These are phyloP conservation scores for Trifolium pratense DNA, from an alignment of 306 rosid species.

Conservation along the genomic window DNA sequence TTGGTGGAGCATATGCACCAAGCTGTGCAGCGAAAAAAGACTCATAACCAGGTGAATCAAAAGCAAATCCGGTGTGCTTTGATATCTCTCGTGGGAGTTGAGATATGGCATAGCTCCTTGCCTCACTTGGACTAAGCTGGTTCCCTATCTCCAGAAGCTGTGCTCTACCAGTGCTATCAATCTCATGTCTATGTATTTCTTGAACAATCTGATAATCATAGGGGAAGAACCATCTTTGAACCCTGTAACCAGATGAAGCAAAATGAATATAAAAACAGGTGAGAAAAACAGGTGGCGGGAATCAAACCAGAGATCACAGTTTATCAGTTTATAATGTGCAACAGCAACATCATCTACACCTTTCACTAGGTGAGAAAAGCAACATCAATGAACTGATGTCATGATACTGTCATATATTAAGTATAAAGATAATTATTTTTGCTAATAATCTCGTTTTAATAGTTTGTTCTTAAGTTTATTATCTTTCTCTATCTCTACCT, in stretches of 20 bases:
- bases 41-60: constrained; percentile 93
- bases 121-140: constrained; percentile 72
- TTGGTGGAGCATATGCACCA: constrained; percentile 80
- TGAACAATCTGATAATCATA: constrained; percentile 92
- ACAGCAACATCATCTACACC: neutral
- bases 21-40: constrained; percentile 89
- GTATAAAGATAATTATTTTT: neutral
- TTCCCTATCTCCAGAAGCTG: constrained; percentile 66
- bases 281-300: constrained; percentile 4
- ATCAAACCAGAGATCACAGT: neutral
- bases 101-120: constrained; percentile 81
- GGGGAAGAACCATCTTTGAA: constrained; percentile 96
- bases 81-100: constrained; percentile 82
- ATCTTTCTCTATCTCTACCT: constrained; percentile 5
- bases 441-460: neutral
- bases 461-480: neutral
- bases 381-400: neutral
- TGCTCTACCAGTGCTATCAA: constrained; percentile 62
- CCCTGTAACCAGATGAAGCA: constrained; percentile 53
- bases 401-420: neutral
- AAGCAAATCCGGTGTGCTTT: constrained; percentile 94
- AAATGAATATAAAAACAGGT: constrained; percentile 35
- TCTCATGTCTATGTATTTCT: constrained; percentile 81
- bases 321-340: neutral
- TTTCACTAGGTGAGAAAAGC: neutral